Evolutionary conservation across 805 yeast species (phyloP), one percentile per base, ranked within the genome.

Genomic region (Metschnikowia orientalis): DNA sequence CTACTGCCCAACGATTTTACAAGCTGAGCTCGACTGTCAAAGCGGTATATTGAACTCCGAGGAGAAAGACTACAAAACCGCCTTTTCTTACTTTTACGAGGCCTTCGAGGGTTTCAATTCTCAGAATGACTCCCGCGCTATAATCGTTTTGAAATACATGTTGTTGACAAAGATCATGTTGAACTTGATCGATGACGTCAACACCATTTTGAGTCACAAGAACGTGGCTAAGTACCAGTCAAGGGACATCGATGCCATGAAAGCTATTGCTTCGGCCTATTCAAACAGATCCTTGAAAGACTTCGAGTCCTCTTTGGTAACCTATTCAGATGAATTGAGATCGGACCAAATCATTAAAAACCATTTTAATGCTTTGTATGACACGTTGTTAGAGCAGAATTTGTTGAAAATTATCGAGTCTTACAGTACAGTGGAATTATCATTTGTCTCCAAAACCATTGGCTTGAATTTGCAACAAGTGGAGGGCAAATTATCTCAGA

Each of bases 11-110:
- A 84, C 97, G n/a, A 67, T 79, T 32, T 73, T 82, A 48, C 95
- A 92, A 62, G 97, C 97, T 1, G 95, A 88, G 54, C 73, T 92
- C 35, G 99, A 92, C 57, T 75, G 86, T 63, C 88, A 90, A 81
- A 81, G 94, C 55, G 98, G 99, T 48, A 79, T 90, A 35, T 72
- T 92, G 42, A 94, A 90, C 63, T 95, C 97, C 23, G 97, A 92
- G 61, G 97, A 92, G 51, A 85, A 85, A 57, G 99, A 92, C 59
- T 94, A 85, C 65, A 84, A 86, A 56, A 92, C 98, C 8, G 95
- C 97, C 8, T 92, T 74, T 54, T 88, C 97, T 5, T 92, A 92
- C 59, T 92, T 92, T 53, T 89, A 77, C 53, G 99, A 92, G 63
- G 81, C 96, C 12, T 88, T 90, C 51, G 98, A 92, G 59, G 90